These are phyloP conservation scores for Eucalyptus tenuipes DNA, from an alignment of 345 rosid genomes.

Conservation along the genomic window DNA sequence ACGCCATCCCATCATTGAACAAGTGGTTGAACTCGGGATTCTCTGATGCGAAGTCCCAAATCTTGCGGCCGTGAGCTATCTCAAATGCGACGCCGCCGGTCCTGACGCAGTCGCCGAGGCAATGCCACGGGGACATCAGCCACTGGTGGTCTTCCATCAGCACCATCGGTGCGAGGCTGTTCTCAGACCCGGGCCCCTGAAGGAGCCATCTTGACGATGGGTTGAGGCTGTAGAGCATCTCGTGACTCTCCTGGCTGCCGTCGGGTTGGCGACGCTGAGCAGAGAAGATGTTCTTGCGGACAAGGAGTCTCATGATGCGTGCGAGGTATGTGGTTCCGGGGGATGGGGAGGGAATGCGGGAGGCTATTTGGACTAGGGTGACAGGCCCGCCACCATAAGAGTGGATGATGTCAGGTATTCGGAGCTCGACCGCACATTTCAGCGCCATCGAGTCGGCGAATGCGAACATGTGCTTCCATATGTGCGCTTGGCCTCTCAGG, in stretches of 20 bases:
- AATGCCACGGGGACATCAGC: constrained; percentile 7
- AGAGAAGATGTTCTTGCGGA: constrained; percentile 6
- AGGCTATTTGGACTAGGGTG: constrained; percentile 11
- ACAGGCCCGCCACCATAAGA: constrained; percentile 3
- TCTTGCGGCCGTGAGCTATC: background rate
- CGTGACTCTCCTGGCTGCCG: background rate
- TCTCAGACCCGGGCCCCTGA: background rate
- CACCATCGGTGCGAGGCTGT: constrained; percentile 13
- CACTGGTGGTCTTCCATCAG: constrained; percentile 7
- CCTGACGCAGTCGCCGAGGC: constrained; percentile 1
- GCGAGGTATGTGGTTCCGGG: background rate
- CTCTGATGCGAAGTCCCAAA: background rate
- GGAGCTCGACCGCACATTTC: constrained; percentile 19
- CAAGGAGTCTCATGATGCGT: constrained; percentile 18
- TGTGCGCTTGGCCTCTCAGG: constrained; percentile 6
- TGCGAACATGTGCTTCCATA: constrained; percentile 6
- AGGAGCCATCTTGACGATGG: constrained; percentile 19
- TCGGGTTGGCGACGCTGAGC: background rate
- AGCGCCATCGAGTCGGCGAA: constrained; percentile 15
- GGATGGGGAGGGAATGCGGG: background rate
- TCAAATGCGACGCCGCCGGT: background rate
- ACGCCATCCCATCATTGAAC: constrained; percentile 2
- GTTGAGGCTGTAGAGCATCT: constrained; percentile 11
- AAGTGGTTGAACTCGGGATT: background rate
- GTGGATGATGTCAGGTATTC: constrained; percentile 15